Conservation (phyloP, 2,329 filamentous ascomycete species). For the Phialemoniopsis sp. region DNA sequence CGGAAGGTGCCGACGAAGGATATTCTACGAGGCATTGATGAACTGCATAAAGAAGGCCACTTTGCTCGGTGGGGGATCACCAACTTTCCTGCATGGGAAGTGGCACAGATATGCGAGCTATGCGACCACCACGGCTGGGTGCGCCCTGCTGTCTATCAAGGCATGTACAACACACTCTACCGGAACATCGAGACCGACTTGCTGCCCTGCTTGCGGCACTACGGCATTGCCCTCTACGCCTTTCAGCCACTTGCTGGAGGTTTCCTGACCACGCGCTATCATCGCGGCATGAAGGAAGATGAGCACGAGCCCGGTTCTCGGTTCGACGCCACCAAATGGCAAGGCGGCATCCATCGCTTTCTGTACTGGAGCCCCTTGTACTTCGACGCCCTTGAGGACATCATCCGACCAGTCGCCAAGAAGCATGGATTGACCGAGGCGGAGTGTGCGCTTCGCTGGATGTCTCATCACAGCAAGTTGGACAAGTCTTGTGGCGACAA, state of each 20-base stretch:
- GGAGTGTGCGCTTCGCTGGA: conserved; percentile 67
- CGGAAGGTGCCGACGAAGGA: conserved; percentile 36
- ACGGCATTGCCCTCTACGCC: conserved; percentile 64
- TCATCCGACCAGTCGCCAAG: conserved; percentile 60
- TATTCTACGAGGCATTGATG: conserved; percentile 63
- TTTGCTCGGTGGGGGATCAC: conserved; percentile 67
- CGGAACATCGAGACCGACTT: conserved; percentile 57
- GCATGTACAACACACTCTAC: conserved; percentile 60
- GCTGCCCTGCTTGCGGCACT: conserved; percentile 60
- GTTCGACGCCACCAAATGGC: no score
- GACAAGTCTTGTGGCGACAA: conserved; percentile 44
- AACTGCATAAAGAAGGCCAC: conserved; percentile 66
- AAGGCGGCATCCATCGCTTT: conserved; percentile 44
- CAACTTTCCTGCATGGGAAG: conserved; percentile 74
- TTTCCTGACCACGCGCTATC: conserved; percentile 60
- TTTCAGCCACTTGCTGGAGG: conserved; percentile 73
- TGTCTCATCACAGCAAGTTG: conserved; percentile 59
- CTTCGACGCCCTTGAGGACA: conserved; percentile 54
- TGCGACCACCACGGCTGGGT: conserved; percentile 67
- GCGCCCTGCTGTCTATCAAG: conserved; percentile 70
- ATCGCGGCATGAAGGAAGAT: no score
- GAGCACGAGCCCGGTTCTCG: no score
- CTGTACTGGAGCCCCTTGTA: conserved; percentile 62
- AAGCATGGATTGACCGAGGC: conserved; percentile 60
- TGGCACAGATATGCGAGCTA: conserved; percentile 68